Conservation (phyloP, 306 rosid species). For the Mimosa pudica region DNA sequence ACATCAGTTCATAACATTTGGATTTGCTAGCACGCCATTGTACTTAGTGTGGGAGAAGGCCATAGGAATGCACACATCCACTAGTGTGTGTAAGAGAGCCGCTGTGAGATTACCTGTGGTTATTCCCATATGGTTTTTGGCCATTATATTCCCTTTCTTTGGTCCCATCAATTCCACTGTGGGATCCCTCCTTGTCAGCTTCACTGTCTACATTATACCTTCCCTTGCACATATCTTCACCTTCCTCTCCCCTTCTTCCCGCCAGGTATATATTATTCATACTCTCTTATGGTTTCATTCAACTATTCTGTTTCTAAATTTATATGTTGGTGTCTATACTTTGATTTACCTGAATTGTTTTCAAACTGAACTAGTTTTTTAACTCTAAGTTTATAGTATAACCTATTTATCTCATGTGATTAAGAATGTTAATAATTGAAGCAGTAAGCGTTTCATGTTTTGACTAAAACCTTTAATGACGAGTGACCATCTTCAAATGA, state of each 20-base stretch:
- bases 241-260: conserved; percentile 75
- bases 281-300: background rate
- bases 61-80: conserved; percentile 76
- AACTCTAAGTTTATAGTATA: too few species aligned
- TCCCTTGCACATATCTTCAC: conserved; percentile 89
- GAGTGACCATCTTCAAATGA: too few species aligned
- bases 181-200: conserved; percentile 98
- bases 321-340: too few species aligned
- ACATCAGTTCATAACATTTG: conserved; percentile 91
- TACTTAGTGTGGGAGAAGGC: conserved; percentile 90
- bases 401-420: too few species aligned
- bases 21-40: conserved; percentile 91
- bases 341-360: too few species aligned
- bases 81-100: conserved; percentile 77
- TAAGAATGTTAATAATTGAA: too few species aligned
- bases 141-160: conserved; percentile 83
- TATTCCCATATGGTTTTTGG: conserved; percentile 83
- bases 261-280: conserved; percentile 50
- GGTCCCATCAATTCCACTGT: conserved; percentile 99
- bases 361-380: too few species aligned
- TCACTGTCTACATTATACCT: conserved; percentile 97
- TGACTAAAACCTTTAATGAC: too few species aligned
- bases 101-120: conserved; percentile 80
- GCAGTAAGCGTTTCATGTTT: too few species aligned
- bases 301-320: background rate